Percentiles rank a stretch among this genome's conserved stretches.
These are phyloP conservation scores for Penicillium thymicola DNA, from an alignment of 2,329 filamentous ascomycete genomes.

Conservation along the genomic window DNA sequence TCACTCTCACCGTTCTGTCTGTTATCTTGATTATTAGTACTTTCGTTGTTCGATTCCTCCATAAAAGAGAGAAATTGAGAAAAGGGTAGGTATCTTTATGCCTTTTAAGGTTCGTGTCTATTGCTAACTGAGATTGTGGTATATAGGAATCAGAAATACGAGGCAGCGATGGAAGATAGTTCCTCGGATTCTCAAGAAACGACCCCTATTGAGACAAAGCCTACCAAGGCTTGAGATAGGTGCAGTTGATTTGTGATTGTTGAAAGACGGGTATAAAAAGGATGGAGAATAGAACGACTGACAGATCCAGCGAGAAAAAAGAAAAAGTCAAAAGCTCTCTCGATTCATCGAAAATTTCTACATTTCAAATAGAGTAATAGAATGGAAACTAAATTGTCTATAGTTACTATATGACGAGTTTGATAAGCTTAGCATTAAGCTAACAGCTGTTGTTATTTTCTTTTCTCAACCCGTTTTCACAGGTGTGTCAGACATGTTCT, in stretches of 20 bases:
- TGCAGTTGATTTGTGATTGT: not conserved
- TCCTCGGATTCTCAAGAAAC: not conserved
- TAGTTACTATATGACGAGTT: not conserved
- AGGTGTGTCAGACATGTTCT: no score
- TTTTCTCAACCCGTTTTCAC: not conserved
- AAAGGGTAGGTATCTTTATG: slow-evolving; percentile 3
- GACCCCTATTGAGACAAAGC: not conserved
- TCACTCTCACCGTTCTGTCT: slow-evolving; percentile 53
- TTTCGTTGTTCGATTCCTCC: slow-evolving; percentile 39
- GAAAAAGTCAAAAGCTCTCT: not conserved
- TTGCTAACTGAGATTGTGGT: not conserved
- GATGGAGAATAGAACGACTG: not conserved
- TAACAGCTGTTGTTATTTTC: not conserved
- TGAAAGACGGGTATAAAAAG: not conserved
- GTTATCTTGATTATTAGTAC: slow-evolving; percentile 51
- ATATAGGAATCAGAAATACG: not conserved
- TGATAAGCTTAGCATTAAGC: not conserved
- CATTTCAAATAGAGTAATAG: not conserved
- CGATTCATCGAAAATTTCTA: not conserved
- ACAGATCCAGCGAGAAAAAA: not conserved
- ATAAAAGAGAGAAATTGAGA: slow-evolving; percentile 2
- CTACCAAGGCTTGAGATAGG: not conserved
- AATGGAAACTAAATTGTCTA: not conserved
- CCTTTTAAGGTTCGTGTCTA: not conserved
- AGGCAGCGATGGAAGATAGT: not conserved